A percentile compares a stretch with the other conserved stretches of the same genome.
Conservation (phyloP, 2,329 filamentous ascomycete species). For the Penicillium digitatum region DNA sequence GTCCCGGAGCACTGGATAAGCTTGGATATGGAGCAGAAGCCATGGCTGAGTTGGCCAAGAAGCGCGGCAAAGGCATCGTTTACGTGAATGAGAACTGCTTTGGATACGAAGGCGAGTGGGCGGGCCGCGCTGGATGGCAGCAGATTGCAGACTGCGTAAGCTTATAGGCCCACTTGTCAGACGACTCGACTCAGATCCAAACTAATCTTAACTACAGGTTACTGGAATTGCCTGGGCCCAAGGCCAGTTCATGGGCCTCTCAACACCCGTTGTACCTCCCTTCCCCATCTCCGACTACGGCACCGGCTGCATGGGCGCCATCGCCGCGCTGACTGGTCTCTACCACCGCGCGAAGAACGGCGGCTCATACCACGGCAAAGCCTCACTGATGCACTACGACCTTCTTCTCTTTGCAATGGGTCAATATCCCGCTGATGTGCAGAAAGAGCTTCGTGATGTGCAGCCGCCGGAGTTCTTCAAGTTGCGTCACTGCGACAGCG, state of each 20-base stretch:
- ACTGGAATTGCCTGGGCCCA: constrained; percentile 43
- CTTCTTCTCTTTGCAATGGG: constrained; percentile 61
- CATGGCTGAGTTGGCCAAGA: constrained; percentile 52
- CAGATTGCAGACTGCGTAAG: constrained; percentile 66
- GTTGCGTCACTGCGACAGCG: constrained; percentile 59
- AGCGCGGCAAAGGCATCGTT: constrained; percentile 60
- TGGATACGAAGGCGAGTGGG: constrained; percentile 62
- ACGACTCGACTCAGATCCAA: background rate
- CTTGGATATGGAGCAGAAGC: constrained; percentile 60
- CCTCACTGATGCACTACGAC: constrained; percentile 65
- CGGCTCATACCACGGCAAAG: constrained; percentile 63
- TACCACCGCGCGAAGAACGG: constrained; percentile 60
- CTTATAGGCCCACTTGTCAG: background rate
- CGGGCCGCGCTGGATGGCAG: constrained; percentile 64
- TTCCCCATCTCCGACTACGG: constrained; percentile 61
- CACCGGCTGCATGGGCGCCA: constrained; percentile 67
- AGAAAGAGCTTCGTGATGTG: constrained; percentile 49
- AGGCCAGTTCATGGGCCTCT: constrained; percentile 41
- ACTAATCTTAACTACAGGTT: constrained; percentile 28
- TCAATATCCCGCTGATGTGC: constrained; percentile 52
- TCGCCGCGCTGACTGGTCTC: constrained; percentile 62
- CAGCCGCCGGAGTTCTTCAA: constrained; percentile 54
- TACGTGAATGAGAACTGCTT: constrained; percentile 74
- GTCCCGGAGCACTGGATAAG: constrained; percentile 61
- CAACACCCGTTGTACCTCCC: constrained; percentile 41